Conservation (phyloP, 495 filamentous ascomycete genomes). For the Penicillium coprophilum region DNA sequence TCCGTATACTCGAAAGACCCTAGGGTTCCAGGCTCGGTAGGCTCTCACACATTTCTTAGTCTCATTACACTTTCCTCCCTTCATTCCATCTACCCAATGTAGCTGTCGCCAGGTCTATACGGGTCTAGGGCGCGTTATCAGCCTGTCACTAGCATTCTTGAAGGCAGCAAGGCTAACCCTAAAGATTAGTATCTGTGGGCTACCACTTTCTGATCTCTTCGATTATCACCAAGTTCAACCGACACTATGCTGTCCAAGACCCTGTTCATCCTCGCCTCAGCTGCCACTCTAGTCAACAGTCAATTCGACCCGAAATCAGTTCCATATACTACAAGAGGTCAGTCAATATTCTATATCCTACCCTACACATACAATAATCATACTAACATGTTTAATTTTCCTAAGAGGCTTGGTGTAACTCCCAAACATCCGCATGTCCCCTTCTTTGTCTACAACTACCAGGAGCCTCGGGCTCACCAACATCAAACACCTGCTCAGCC, state of each 20-base stretch:
- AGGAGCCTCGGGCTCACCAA: slow-evolving; percentile 49
- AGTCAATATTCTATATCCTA: slow-evolving; percentile 6
- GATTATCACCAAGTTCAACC: neutral
- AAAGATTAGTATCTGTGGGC: neutral
- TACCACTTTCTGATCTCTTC: slow-evolving; percentile 6
- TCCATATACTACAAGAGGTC: slow-evolving; percentile 45
- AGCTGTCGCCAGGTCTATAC: slow-evolving; percentile 10
- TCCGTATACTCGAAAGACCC: slow-evolving; percentile 9
- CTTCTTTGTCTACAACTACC: slow-evolving; percentile 73
- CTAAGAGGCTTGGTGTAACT: slow-evolving; percentile 66
- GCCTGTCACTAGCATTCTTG: neutral
- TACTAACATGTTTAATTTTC: slow-evolving; percentile 1
- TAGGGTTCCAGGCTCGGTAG: slow-evolving; percentile 13
- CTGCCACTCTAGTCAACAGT: slow-evolving; percentile 35
- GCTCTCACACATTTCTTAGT: slow-evolving; percentile 13
- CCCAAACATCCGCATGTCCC: slow-evolving; percentile 67
- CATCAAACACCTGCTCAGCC: slow-evolving; percentile 66
- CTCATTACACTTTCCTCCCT: slow-evolving; percentile 11
- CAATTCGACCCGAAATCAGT: slow-evolving; percentile 65
- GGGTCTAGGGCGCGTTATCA: neutral
- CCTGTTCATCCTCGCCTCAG: slow-evolving; percentile 33
- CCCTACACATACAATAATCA: slow-evolving; percentile 14
- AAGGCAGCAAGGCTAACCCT: neutral
- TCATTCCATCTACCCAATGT: slow-evolving; percentile 19
- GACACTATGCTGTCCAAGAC: slow-evolving; percentile 31